Percentiles rank a stretch among this genome's conserved stretches.
These are phyloP conservation scores for Limonium bicolor DNA, from an alignment of 148 eudicot genomes.

Conservation along the genomic window DNA sequence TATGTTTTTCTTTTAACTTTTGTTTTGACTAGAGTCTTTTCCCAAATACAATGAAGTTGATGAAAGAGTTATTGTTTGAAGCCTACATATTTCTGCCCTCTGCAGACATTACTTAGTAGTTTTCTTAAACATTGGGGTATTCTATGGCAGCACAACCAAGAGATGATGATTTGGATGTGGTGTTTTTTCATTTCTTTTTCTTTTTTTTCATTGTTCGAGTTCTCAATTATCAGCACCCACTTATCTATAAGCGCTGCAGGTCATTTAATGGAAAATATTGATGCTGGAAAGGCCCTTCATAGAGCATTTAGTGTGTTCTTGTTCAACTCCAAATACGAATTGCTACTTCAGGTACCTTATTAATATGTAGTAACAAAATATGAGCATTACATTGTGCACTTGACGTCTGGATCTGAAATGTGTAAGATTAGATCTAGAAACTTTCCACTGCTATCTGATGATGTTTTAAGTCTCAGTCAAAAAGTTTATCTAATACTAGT, in stretches of 20 bases:
- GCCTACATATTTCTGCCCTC: no score
- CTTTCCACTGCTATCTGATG: no score
- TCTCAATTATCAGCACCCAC: background rate
- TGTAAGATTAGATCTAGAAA: no score
- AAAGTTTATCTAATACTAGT: no score
- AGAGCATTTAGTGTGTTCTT: conserved; percentile 90
- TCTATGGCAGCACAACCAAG: background rate
- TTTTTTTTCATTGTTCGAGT: background rate
- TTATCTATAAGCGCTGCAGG: conserved; percentile 22
- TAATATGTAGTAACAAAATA: background rate
- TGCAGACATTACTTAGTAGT: background rate
- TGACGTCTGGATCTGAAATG: no score
- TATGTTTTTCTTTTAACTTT: no score
- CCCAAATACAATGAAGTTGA: no score
- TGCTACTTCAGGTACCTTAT: conserved; percentile 66
- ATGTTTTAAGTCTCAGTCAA: no score
- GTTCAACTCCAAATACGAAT: conserved; percentile 80
- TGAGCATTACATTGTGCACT: background rate
- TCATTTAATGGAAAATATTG: conserved; percentile 84
- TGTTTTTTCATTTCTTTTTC: background rate
- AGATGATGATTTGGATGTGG: background rate
- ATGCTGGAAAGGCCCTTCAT: conserved; percentile 65
- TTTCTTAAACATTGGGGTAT: background rate
- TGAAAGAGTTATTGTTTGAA: no score
- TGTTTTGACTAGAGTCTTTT: no score